Percentiles rank a stretch among this genome's conserved stretches.
Conservation (phyloP, 1,284 basidiomycete genomes). For the Rhodotorula sp. region DNA sequence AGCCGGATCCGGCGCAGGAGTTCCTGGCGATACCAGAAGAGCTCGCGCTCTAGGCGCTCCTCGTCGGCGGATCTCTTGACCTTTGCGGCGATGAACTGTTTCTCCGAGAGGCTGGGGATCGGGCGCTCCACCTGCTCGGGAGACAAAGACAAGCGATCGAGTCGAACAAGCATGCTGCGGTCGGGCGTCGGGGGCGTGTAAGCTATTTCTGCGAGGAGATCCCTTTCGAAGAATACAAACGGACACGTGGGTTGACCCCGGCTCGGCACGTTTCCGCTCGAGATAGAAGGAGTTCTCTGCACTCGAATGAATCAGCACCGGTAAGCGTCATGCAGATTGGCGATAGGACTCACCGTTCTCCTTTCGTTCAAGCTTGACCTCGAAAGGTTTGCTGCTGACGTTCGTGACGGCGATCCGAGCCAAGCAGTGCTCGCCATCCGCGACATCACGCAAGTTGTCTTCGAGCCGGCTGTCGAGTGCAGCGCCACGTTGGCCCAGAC, state of each 20-base stretch:
- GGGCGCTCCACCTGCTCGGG: slow-evolving; percentile 61
- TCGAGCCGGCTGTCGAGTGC: slow-evolving; percentile 42
- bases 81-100: slow-evolving; percentile 89
- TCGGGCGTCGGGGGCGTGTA: background rate
- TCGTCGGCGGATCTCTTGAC: slow-evolving; percentile 62
- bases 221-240: slow-evolving; percentile 37
- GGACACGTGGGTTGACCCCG: slow-evolving; percentile 77
- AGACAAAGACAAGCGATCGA: slow-evolving; percentile 65
- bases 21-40: slow-evolving; percentile 93
- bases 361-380: slow-evolving; percentile 65
- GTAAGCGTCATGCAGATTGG: background rate
- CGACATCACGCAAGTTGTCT: slow-evolving; percentile 45
- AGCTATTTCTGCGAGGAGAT: background rate
- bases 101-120: slow-evolving; percentile 77
- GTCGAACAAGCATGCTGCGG: slow-evolving; percentile 71
- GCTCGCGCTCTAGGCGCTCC: slow-evolving; percentile 63
- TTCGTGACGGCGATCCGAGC: slow-evolving; percentile 84
- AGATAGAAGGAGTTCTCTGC: slow-evolving; percentile 24
- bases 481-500: slow-evolving; percentile 26
- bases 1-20: slow-evolving; percentile 67
- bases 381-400: slow-evolving; percentile 81
- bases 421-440: slow-evolving; percentile 71
- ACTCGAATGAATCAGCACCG: background rate
- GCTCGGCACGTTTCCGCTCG: slow-evolving; percentile 39
- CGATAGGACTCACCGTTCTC: slow-evolving; percentile 18